Evolutionary conservation across 305 asterid genomes (phyloP), one percentile per base, ranked within the genome.

Genomic region (Fraxinus xanthoxyloides): DNA sequence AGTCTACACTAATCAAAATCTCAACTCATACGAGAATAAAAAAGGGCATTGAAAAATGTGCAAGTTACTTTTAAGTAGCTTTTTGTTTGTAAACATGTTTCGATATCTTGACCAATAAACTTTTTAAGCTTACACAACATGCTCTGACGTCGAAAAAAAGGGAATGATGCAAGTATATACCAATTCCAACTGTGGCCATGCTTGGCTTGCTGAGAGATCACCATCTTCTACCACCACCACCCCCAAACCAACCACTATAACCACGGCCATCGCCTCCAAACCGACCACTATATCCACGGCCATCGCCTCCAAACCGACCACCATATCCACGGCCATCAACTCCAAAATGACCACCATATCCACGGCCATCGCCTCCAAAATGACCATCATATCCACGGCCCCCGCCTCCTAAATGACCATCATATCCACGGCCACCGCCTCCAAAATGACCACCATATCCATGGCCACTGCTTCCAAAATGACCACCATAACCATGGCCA

Each of bases 211-310:
- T 75, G 74, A 82, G 83, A 83, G 63, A 21, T 80, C 75, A 69
- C 75, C 75, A 69, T 69, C 75, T 81, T 13, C 88, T 70, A 17
- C 86, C 81, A 51, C 87, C 77, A 9, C 88, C 77, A 12, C 87
- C 23, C 2, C 82, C 88, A 80, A 72, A 59, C 1, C 36, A 4
- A 12, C 74, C 19, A 67, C 74, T 5, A 13, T 67, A 28, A 3
- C 89, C 85, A 43, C 89, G 89, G 7, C 89, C 91, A 61, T 89
- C 59, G 12, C 88, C 85, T 26, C 91, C 40, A 56, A 69, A 69
- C 19, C 82, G 69, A 30, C 23, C 75, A 69, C 40, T 5, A 69
- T 28, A 28, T 9, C 86, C 77, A 9, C 69, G 63, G 3, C 89
- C 72, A 19, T 77, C 40, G 28, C 89, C 84, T 34, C 81, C 24